Evolutionary conservation across 1,139 yeast species (phyloP), one percentile per base, ranked within the genome.

Genomic region (Kodamaea fungicola): DNA sequence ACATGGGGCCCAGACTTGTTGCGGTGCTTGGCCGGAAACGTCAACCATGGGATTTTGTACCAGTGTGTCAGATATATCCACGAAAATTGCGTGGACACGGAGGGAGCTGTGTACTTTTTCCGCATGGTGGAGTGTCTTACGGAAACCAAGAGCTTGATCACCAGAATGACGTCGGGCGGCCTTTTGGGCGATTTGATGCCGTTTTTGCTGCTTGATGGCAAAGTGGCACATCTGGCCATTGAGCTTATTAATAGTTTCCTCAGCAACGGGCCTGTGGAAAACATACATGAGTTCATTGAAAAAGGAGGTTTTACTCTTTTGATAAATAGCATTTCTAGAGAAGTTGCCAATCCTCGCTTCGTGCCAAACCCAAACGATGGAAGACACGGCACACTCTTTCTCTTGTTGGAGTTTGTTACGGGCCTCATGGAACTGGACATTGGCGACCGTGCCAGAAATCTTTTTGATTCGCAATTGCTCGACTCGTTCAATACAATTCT

Each of bases 1-100:
- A 74, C 75, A 3, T 83, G 90, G 76, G 82, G 92, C 16, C 72
- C 83, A 33, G 97, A 90, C 46, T 71, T 90, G 26, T 71, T 89
- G 39, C 71, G 88, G 42, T 80, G 88, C n/a, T 62, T 89, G 49
- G 88, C 94, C n/a, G 97, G 94, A 4, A 88, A 88, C 53, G 89
- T 90, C 27, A 80, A 81, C 41, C 96, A 90, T 58, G 97, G 97
- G 0, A 62, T 80, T 6, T 55, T 90, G 31, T 86, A 83, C 63
- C 90, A 86, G 51, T 74, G 83, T 32, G 60, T 90, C 29, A 74
- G 94, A 44, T 69, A 69, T 35, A 75, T 87, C 21, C 69, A 74
- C 34, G 58, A 78, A 5, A 57, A 61, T 32, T 50, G 55, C 3
- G 63, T 65, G 3, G 67, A 61, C 24, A 60, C 58, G 8, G 67